These are phyloP conservation scores for Pleomassaria siparia DNA, from an alignment of 2,329 filamentous ascomycete genomes.

Conservation along the genomic window DNA sequence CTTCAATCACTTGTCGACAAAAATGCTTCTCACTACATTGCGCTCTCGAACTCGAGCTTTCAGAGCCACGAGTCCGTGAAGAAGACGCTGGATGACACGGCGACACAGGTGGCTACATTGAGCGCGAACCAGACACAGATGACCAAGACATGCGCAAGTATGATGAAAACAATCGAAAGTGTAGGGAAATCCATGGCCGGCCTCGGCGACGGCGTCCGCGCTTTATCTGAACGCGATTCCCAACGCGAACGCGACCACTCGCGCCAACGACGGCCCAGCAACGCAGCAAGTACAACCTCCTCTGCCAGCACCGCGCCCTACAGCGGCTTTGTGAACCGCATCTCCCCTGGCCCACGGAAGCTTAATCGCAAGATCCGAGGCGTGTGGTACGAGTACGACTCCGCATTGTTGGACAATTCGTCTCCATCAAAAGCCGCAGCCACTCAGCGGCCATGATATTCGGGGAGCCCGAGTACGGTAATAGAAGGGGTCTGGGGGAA, in stretches of 20 bases:
- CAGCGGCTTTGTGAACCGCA: constrained; percentile 21
- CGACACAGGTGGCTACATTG: constrained; percentile 30
- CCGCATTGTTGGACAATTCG: constrained; percentile 20
- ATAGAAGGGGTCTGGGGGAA: not conserved
- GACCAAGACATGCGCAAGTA: constrained; percentile 28
- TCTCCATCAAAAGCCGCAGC: constrained; percentile 26
- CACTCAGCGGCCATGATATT: not conserved
- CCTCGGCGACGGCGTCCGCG: constrained; percentile 17
- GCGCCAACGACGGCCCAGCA: constrained; percentile 2
- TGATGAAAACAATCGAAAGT: constrained; percentile 32
- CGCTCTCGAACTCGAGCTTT: constrained; percentile 36
- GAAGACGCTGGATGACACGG: constrained; percentile 26
- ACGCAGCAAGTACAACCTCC: constrained; percentile 2
- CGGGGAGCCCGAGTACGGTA: not conserved
- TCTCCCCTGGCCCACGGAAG: constrained; percentile 34
- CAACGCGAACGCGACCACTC: constrained; percentile 18
- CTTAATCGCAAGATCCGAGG: constrained; percentile 37
- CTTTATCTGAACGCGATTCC: constrained; percentile 16
- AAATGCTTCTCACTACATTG: constrained; percentile 40
- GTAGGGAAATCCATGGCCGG: constrained; percentile 13
- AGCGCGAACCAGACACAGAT: constrained; percentile 31
- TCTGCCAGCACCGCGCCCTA: constrained; percentile 3
- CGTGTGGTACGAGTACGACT: constrained; percentile 42
- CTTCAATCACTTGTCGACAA: constrained; percentile 33
- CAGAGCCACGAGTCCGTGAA: constrained; percentile 32